Evolutionary conservation across 2,329 filamentous ascomycete genomes (phyloP).

Genomic region (Nemania sp.): DNA sequence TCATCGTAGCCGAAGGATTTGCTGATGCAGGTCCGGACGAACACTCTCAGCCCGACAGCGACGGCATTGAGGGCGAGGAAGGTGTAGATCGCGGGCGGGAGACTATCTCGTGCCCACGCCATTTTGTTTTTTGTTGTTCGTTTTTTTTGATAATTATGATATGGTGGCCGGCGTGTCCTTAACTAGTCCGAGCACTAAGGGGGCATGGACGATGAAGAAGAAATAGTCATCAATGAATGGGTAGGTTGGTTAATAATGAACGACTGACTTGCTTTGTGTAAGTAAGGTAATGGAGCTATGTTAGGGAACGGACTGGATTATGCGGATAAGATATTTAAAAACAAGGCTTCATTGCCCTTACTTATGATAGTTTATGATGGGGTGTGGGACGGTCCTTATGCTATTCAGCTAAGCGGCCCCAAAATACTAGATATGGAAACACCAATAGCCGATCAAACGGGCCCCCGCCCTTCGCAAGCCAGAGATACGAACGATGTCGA

Average conservation of each 20-base stretch:
- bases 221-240: slow-evolving; percentile 9
- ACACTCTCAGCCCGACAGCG: slow-evolving; percentile 26
- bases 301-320: background rate
- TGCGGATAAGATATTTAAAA: slow-evolving; percentile 3
- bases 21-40: slow-evolving; percentile 27
- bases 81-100: slow-evolving; percentile 28
- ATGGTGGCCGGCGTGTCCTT: slow-evolving; percentile 12
- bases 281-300: background rate
- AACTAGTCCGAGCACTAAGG: slow-evolving; percentile 1
- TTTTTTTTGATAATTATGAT: slow-evolving; percentile 16
- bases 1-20: slow-evolving; percentile 32
- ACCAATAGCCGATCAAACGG: slow-evolving; percentile 23
- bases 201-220: slow-evolving; percentile 13
- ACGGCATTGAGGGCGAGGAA: slow-evolving; percentile 27
- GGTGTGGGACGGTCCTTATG: slow-evolving; percentile 1
- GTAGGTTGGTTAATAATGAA: background rate
- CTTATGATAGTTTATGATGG: slow-evolving; percentile 8
- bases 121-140: too few relatives aligned
- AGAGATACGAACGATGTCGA: slow-evolving; percentile 14
- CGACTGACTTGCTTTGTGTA: background rate
- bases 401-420: slow-evolving; percentile 8
- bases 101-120: slow-evolving; percentile 31
- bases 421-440: slow-evolving; percentile 16
- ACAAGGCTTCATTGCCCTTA: background rate
- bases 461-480: slow-evolving; percentile 10